Evolutionary conservation across 164 flowering plant species (phyloP).

Genomic region (Chimonanthus salicifolius): DNA sequence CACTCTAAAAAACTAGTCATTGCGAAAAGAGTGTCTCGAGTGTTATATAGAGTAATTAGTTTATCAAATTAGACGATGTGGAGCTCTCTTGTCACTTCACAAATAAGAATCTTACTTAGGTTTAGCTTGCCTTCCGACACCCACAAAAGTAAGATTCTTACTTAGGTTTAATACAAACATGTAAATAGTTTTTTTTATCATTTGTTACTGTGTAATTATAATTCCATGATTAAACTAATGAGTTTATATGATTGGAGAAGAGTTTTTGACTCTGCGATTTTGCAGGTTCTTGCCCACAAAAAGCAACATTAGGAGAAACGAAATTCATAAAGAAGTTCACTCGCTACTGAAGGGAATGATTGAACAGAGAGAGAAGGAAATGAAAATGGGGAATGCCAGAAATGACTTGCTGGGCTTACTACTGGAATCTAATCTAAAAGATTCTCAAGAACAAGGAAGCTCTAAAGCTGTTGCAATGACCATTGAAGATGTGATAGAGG

Average conservation of each 20-base stretch:
- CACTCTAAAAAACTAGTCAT: too few relatives aligned
- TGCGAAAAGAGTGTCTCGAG: too few relatives aligned
- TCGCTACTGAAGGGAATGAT: conserved; percentile 3
- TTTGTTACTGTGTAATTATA: too few relatives aligned
- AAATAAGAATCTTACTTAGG: too few relatives aligned
- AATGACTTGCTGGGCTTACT: conserved; percentile 14
- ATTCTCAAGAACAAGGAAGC: not conserved
- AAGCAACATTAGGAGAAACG: conserved; percentile 6
- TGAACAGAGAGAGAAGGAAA: conserved; percentile 10
- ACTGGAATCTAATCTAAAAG: not conserved
- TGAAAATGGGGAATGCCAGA: conserved; percentile 3
- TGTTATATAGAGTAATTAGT: too few relatives aligned
- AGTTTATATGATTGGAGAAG: too few relatives aligned
- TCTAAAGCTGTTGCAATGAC: conserved; percentile 16
- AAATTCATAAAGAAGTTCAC: conserved; percentile 3
- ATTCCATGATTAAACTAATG: too few relatives aligned
- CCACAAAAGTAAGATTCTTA: too few relatives aligned
- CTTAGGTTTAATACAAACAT: too few relatives aligned
- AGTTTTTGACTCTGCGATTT: not conserved
- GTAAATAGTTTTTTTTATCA: too few relatives aligned
- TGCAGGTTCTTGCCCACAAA: conserved; percentile 13
- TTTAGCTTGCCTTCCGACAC: not conserved
- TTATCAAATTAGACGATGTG: too few relatives aligned
- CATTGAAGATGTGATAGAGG: conserved; percentile 42
- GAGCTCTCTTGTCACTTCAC: too few relatives aligned